Conservation (phyloP, 371 early-diverging fungal species). For the Umbelopsis sp. region DNA sequence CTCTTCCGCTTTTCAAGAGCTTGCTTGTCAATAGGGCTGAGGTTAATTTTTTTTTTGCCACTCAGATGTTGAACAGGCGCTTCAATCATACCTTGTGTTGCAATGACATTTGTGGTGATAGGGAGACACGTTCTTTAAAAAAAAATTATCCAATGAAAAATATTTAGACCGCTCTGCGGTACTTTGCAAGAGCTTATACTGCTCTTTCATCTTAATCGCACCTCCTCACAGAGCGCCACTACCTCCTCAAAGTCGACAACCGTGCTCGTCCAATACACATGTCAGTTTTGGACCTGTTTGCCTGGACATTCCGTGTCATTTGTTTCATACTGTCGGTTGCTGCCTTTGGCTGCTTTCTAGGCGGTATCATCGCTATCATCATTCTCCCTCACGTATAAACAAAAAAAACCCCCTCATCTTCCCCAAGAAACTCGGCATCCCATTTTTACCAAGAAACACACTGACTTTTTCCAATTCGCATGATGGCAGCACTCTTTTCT, state of each 20-base stretch:
- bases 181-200: background rate
- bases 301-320: background rate
- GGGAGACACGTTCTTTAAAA: background rate
- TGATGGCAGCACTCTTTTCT: too few species aligned
- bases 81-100: background rate
- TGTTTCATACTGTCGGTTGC: background rate
- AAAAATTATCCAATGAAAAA: background rate
- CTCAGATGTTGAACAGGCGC: too few species aligned
- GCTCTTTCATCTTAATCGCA: background rate
- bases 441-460: too few species aligned
- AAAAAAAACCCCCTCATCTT: too few species aligned
- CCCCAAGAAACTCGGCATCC: too few species aligned
- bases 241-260: background rate
- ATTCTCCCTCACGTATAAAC: background rate
- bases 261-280: background rate
- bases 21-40: too few species aligned
- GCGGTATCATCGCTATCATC: slow-evolving; percentile 1
- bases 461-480: too few species aligned
- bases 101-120: background rate
- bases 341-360: slow-evolving; percentile 2
- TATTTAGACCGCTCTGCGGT: background rate
- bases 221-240: background rate
- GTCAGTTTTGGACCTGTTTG: background rate
- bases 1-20: too few species aligned
- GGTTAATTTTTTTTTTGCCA: too few species aligned